phyloP scores from a whole-genome alignment of 768 basidiomycete genomes.

The Leccinum ochraceum region DNA sequence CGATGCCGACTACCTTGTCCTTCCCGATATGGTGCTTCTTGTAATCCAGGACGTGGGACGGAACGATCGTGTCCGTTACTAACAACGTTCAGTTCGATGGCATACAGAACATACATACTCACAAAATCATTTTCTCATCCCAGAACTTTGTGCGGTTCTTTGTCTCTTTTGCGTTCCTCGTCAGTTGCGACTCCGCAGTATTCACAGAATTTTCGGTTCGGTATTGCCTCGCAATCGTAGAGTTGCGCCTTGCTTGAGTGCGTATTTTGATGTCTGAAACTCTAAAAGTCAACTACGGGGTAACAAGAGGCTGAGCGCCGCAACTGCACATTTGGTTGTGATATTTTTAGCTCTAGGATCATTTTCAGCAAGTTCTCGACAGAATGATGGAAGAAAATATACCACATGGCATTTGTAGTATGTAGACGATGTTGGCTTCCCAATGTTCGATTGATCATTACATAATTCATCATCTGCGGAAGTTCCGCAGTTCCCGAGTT shows the following conservation, averaged over 20 bases:
- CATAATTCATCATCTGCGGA: too few species aligned
- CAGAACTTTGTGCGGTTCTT: background rate
- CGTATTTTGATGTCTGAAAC: constrained; percentile 6
- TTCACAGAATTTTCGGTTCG: background rate
- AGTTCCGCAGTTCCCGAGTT: too few species aligned
- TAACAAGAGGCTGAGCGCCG: background rate
- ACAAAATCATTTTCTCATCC: background rate
- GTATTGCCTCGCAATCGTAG: background rate
- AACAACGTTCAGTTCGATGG: background rate
- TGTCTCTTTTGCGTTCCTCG: background rate
- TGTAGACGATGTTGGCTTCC: too few species aligned
- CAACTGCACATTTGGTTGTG: background rate
- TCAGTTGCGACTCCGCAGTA: background rate
- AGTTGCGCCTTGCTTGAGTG: background rate
- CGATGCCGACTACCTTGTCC: background rate
- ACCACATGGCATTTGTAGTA: too few species aligned
- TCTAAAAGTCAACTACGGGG: background rate
- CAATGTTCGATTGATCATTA: too few species aligned
- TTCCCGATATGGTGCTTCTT: background rate
- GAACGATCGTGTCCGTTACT: constrained; percentile 1
- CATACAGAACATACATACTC: background rate
- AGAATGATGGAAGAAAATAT: too few species aligned
- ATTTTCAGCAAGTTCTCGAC: too few species aligned
- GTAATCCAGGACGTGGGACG: background rate
- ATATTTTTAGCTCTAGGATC: background rate